Percentiles rank a stretch among this genome's conserved stretches.
Evolutionary conservation across 345 rosid species (phyloP).

Genomic region (Cardamine occulta): DNA sequence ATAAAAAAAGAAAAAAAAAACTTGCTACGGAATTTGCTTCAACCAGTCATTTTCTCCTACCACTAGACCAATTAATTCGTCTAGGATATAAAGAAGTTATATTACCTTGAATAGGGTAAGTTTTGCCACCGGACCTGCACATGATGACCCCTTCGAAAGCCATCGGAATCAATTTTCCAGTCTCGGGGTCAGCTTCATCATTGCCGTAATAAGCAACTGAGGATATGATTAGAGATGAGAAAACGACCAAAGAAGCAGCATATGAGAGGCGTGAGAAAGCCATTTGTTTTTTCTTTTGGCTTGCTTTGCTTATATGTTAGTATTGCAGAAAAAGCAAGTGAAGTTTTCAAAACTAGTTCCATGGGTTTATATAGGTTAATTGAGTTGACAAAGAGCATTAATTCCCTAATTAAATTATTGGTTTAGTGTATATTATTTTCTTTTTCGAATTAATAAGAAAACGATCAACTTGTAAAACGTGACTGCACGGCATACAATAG

Average conservation of each 20-base stretch:
- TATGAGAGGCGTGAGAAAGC: constrained; percentile 42
- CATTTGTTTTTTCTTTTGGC: constrained; percentile 21
- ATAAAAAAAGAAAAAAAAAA: too few relatives aligned
- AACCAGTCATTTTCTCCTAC: too few relatives aligned
- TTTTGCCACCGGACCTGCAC: constrained; percentile 54
- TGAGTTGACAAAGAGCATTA: constrained; percentile 22
- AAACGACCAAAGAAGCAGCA: constrained; percentile 37
- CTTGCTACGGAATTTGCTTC: neutral
- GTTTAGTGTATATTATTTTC: constrained; percentile 7
- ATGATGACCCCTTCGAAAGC: constrained; percentile 61
- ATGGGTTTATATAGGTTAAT: constrained; percentile 26
- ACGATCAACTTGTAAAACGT: constrained; percentile 36
- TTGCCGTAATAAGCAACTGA: constrained; percentile 41
- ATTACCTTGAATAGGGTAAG: constrained; percentile 61
- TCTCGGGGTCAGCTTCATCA: constrained; percentile 37
- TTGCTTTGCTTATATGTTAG: constrained; percentile 24
- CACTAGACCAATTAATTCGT: neutral
- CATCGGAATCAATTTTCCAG: constrained; percentile 41
- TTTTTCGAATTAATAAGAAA: neutral
- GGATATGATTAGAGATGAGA: constrained; percentile 42
- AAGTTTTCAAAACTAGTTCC: constrained; percentile 21
- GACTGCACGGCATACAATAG: constrained; percentile 37
- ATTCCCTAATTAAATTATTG: neutral
- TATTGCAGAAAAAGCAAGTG: constrained; percentile 35
- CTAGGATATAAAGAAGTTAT: constrained; percentile 4